phyloP scores from a whole-genome alignment of 768 basidiomycete genomes.

The Neoboletus brunneissimus region DNA sequence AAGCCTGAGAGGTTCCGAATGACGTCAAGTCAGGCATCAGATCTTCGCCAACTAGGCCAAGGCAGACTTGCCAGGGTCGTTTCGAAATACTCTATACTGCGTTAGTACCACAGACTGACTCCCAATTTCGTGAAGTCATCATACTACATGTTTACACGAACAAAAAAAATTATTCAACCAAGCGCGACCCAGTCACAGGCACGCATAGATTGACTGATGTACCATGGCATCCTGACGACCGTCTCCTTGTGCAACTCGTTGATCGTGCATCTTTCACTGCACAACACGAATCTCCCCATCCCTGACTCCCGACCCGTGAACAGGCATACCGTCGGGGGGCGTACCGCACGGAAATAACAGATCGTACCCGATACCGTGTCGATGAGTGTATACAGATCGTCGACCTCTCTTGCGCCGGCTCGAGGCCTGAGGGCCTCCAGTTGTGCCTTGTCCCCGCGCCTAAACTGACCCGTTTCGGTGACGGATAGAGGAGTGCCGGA shows the following conservation, averaged over 20 bases:
- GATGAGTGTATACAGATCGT: constrained; percentile 22
- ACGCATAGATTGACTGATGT: constrained; percentile 16
- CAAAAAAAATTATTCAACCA: not conserved
- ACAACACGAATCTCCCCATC: constrained; percentile 24
- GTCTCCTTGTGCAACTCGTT: constrained; percentile 26
- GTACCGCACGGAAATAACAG: constrained; percentile 24
- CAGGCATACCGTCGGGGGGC: constrained; percentile 25
- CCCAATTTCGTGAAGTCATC: not conserved
- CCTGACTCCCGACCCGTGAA: constrained; percentile 20
- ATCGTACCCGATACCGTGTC: constrained; percentile 22
- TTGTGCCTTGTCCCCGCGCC: constrained; percentile 19
- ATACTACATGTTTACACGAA: not conserved
- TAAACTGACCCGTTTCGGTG: constrained; percentile 6
- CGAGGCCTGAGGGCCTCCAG: not conserved
- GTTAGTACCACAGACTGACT: no score
- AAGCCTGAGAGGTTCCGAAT: no score
- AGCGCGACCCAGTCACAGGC: constrained; percentile 26
- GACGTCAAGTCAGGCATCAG: no score
- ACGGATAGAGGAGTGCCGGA: constrained; percentile 14
- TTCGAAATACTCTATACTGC: no score
- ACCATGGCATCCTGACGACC: constrained; percentile 23
- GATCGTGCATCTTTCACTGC: constrained; percentile 16
- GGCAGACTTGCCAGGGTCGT: no score
- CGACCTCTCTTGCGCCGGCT: not conserved
- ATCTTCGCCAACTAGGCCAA: no score